Evolutionary conservation across 345 rosid genomes (phyloP).

Genomic region (Lenwebbia sp.): DNA sequence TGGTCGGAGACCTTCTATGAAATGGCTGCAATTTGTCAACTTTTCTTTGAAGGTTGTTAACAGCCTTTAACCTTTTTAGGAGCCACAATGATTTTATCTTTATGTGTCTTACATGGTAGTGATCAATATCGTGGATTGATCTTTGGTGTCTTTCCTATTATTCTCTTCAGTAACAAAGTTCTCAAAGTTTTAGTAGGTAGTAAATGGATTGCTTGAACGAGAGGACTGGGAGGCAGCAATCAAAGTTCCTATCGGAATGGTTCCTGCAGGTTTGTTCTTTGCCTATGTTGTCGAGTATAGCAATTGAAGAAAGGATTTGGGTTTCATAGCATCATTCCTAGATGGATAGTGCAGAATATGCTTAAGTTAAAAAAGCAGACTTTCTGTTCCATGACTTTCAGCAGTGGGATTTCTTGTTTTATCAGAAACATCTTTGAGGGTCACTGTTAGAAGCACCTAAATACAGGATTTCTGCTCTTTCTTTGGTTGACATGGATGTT

Average conservation of each 20-base stretch:
- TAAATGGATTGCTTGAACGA: constrained; percentile 91
- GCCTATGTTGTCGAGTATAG: background rate
- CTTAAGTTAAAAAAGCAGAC: background rate
- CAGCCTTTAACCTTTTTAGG: background rate
- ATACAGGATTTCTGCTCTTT: background rate
- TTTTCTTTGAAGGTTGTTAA: background rate
- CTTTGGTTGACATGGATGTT: background rate
- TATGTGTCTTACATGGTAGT: background rate
- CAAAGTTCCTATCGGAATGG: constrained; percentile 67
- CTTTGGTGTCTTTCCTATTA: background rate
- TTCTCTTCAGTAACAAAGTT: constrained; percentile 5
- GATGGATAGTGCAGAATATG: background rate
- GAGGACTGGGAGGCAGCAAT: constrained; percentile 77
- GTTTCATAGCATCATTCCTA: background rate
- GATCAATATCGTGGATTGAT: background rate
- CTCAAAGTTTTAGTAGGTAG: constrained; percentile 66
- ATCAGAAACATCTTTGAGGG: background rate
- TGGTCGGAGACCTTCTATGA: background rate
- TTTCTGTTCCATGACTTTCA: background rate
- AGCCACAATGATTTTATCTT: background rate
- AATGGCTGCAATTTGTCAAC: background rate
- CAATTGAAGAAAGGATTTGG: background rate
- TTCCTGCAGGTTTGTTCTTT: constrained; percentile 72
- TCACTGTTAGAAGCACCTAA: background rate
- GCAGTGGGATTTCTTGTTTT: background rate